phyloP scores from a whole-genome alignment of 1,284 basidiomycete genomes.

The Cryptococcus maquisensis region DNA sequence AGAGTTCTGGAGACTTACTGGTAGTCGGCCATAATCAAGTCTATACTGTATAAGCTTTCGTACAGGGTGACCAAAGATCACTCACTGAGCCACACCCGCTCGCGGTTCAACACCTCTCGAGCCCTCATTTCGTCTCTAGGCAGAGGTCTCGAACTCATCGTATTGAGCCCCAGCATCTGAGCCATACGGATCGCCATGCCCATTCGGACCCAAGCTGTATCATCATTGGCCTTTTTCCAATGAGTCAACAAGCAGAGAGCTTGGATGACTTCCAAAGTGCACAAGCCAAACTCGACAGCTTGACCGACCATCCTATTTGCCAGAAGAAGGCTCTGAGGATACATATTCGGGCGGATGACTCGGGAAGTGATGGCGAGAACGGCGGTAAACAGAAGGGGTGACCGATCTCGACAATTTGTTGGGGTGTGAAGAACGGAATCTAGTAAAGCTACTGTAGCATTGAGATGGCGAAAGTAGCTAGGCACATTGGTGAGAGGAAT shows the following conservation, averaged over 20 bases:
- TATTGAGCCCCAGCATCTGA: constrained; percentile 43
- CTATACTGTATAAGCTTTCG: constrained; percentile 1
- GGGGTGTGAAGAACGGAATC: constrained; percentile 45
- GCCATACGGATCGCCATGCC: constrained; percentile 45
- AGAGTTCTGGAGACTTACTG: constrained; percentile 13
- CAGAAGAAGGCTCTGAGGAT: constrained; percentile 37
- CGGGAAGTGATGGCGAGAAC: constrained; percentile 48
- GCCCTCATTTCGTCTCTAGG: constrained; percentile 29
- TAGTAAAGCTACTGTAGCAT: constrained; percentile 36
- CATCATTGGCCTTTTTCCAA: constrained; percentile 49
- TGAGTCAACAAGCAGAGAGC: constrained; percentile 44
- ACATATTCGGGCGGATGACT: constrained; percentile 42
- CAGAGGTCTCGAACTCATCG: constrained; percentile 28
- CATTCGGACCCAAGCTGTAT: constrained; percentile 40
- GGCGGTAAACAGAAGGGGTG: constrained; percentile 48
- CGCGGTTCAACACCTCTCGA: constrained; percentile 27
- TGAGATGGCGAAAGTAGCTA: constrained; percentile 37
- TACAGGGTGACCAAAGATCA: neutral
- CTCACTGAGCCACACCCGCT: constrained; percentile 32
- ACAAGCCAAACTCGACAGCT: constrained; percentile 44
- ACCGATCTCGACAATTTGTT: constrained; percentile 36
- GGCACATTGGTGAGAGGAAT: neutral
- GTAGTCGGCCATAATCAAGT: constrained; percentile 30
- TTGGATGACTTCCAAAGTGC: constrained; percentile 47
- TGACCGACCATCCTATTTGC: constrained; percentile 45